Evolutionary conservation across 106 monocot genomes (phyloP), one percentile per base, ranked within the genome.

Genomic region (Xerophyta viscosa): DNA sequence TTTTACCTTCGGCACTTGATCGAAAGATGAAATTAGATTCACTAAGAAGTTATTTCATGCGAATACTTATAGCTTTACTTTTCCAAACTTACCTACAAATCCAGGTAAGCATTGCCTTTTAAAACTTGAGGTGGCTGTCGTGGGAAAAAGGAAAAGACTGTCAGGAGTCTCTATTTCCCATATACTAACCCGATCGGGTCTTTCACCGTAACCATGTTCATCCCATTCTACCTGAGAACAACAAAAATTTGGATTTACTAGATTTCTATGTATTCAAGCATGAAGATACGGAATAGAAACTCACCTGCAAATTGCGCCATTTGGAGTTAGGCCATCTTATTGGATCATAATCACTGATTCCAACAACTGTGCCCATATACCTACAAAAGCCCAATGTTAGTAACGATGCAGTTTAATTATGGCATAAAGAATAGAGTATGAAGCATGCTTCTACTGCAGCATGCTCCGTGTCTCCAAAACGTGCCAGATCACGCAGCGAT

Each of bases 141-240:
- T 52, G 33, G 84, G 59, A 56, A 79, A 76, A 54, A 66, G 54
- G 53, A 98, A 82, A 63, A 72, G 69, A 55, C 63, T 83, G 55
- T 98, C 98, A 23, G 82, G 79, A 56, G 77, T 80, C 41, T 90
- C 79, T 52, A 98, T 86, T 61, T 98, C 98, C 86, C 90, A 98
- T 55, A 79, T n/a, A 53, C 74, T 98, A 47, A 90, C 90, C 54
- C 98, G 76, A 39, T 70, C 78, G 48, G 85, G 89, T 66, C 71
- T 76, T 58, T 89, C 89, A 53, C 68, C 78, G 56, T 68, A 82
- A 28, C 90, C 74, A 63, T 71, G 76, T 56, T 98, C 98, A 67
- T 90, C 89, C 98, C 98, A 98, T 71, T 90, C 90, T 25, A 90
- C 98, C 94, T 94, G 52, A 74, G 45, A 31, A 57, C 14, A 19